Percentiles rank a stretch among this genome's conserved stretches.
Evolutionary conservation across 345 rosid genomes (phyloP).

Genomic region (Ailanthus altissimus): DNA sequence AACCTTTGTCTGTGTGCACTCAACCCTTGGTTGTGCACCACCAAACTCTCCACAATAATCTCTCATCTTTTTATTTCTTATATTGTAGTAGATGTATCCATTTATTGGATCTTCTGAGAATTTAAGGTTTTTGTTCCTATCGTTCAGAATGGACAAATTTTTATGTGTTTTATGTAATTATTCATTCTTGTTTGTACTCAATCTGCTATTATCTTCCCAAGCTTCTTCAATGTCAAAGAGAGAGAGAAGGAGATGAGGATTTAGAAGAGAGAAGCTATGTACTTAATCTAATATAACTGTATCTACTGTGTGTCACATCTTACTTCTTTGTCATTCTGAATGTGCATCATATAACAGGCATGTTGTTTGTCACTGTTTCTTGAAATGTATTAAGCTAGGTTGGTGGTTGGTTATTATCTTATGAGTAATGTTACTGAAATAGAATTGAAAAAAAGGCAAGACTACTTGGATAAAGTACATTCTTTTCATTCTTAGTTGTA

Average conservation of each 20-base stretch:
- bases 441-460: not conserved
- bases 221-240: not conserved
- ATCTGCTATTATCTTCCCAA: no score
- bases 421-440: not conserved
- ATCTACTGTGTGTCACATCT: not conserved
- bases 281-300: not conserved
- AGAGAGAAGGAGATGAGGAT: not conserved
- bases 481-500: not conserved
- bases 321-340: no score
- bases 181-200: no score
- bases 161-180: no score
- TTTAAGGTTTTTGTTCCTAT: no score
- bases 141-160: no score
- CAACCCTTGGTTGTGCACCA: no score
- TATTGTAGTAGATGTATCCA: no score
- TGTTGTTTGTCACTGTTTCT: slow-evolving; percentile 8
- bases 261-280: not conserved
- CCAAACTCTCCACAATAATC: no score
- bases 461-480: not conserved
- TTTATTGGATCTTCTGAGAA: no score
- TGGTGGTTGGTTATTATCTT: not conserved
- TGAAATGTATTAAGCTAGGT: not conserved
- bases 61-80: no score
- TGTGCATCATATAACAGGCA: not conserved
- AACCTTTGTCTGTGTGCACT: no score